Evolutionary conservation across 169 alveolate species (phyloP).

Genomic region (Plasmodium blacklocki): DNA sequence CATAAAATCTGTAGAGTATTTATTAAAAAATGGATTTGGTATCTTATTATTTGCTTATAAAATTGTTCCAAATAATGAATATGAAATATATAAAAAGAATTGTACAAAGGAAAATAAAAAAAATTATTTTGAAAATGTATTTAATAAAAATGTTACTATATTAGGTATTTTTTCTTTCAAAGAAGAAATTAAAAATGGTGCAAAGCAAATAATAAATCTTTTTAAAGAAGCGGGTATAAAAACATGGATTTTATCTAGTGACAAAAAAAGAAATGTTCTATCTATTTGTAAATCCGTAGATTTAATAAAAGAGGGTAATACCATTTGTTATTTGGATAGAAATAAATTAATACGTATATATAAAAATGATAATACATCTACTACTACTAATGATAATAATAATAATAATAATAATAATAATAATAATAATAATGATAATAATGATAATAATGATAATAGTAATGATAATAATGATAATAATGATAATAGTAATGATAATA

Average conservation of each 20-base stretch:
- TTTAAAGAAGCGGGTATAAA: conserved; percentile 43
- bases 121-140: conserved; percentile 15
- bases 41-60: conserved; percentile 27
- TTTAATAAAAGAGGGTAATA: not conserved
- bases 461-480: too few relatives aligned
- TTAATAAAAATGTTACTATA: conserved; percentile 4
- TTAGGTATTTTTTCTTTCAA: conserved; percentile 23
- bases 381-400: too few relatives aligned
- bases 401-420: too few relatives aligned
- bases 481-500: too few relatives aligned
- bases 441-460: too few relatives aligned
- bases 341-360: conserved; percentile 8
- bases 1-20: not conserved
- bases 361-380: not conserved
- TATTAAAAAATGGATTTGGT: conserved; percentile 24
- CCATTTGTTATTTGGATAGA: conserved; percentile 21
- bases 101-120: conserved; percentile 1
- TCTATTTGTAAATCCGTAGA: conserved; percentile 18
- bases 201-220: conserved; percentile 21
- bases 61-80: conserved; percentile 24
- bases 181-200: conserved; percentile 12
- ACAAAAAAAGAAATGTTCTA: conserved; percentile 25
- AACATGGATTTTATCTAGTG: conserved; percentile 63
- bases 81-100: conserved; percentile 20
- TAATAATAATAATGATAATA: too few relatives aligned